Conservation (phyloP, 1,284 basidiomycete species). For the Ganoderma sinense region DNA sequence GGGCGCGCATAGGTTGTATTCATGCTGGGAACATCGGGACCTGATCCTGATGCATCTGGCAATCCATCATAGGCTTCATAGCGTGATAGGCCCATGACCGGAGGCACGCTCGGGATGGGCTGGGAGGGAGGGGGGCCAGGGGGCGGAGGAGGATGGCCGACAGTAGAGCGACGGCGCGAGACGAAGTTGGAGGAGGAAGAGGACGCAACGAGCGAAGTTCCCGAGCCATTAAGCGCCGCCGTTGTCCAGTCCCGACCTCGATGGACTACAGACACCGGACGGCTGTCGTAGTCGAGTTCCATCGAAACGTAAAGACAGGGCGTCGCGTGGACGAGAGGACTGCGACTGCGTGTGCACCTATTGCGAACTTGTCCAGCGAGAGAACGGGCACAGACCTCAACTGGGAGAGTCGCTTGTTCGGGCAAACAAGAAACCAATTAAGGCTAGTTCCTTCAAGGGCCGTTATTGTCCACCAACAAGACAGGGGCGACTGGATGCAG, state of each 20-base stretch:
- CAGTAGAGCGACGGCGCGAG: constrained; percentile 69
- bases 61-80: constrained; percentile 37
- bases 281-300: constrained; percentile 62
- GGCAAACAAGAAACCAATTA: constrained; percentile 34
- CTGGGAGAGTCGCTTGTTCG: constrained; percentile 32
- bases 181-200: constrained; percentile 44
- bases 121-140: constrained; percentile 76
- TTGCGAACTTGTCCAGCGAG: constrained; percentile 15
- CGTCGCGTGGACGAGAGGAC: constrained; percentile 6
- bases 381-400: constrained; percentile 25
- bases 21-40: constrained; percentile 31
- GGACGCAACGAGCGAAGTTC: constrained; percentile 40
- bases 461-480: constrained; percentile 24
- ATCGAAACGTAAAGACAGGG: constrained; percentile 41
- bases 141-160: constrained; percentile 68
- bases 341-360: constrained; percentile 17
- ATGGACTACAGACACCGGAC: constrained; percentile 47
- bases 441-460: constrained; percentile 26
- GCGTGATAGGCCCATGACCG: constrained; percentile 37
- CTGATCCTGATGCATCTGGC: constrained; percentile 32
- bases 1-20: constrained; percentile 52
- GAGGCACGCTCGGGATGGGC: constrained; percentile 73
- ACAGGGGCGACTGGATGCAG: neutral
- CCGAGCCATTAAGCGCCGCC: constrained; percentile 41
- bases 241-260: constrained; percentile 56